A percentile compares a stretch with the other conserved stretches of the same genome.
phyloP scores from a whole-genome alignment of 2,329 filamentous ascomycete genomes.

The Sarocladium kiliense region DNA sequence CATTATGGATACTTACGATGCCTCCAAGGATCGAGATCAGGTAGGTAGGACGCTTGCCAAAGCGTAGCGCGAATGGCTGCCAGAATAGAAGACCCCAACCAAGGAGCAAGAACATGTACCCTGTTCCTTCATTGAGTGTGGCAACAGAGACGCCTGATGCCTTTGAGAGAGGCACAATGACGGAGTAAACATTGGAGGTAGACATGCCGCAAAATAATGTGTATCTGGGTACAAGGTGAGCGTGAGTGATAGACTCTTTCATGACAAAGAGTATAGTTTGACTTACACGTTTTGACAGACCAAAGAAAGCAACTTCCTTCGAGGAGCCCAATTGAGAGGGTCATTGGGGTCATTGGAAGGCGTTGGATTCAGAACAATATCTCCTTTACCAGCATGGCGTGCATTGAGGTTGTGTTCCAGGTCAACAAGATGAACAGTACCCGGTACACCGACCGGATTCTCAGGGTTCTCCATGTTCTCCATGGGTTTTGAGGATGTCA shows the following conservation, averaged over 20 bases:
- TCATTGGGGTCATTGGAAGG: conserved; percentile 47
- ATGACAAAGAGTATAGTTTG: too few species aligned
- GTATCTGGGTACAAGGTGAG: conserved; percentile 22
- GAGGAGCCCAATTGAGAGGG: conserved; percentile 43
- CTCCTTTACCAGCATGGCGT: conserved; percentile 24
- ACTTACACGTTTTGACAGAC: conserved; percentile 25
- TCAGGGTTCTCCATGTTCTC: not conserved
- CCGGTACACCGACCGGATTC: conserved; percentile 21
- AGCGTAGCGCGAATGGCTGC: conserved; percentile 41
- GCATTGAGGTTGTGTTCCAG: conserved; percentile 26
- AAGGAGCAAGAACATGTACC: conserved; percentile 38
- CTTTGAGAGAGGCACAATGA: conserved; percentile 28
- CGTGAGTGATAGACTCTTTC: too few species aligned
- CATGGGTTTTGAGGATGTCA: not conserved
- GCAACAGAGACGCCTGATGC: conserved; percentile 25
- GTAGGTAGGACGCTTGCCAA: conserved; percentile 36
- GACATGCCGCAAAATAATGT: conserved; percentile 35
- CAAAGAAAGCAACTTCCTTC: conserved; percentile 14
- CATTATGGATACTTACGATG: conserved; percentile 16
- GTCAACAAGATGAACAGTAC: conserved; percentile 36
- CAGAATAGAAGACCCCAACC: conserved; percentile 41
- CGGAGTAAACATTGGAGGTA: conserved; percentile 31
- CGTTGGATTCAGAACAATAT: conserved; percentile 45
- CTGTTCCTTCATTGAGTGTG: conserved; percentile 33
- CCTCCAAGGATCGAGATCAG: conserved; percentile 29